Percentiles rank a stretch among this genome's conserved stretches.
Conservation (phyloP, 2,329 filamentous ascomycete species). For the Allantophomopsis cytisporea region DNA sequence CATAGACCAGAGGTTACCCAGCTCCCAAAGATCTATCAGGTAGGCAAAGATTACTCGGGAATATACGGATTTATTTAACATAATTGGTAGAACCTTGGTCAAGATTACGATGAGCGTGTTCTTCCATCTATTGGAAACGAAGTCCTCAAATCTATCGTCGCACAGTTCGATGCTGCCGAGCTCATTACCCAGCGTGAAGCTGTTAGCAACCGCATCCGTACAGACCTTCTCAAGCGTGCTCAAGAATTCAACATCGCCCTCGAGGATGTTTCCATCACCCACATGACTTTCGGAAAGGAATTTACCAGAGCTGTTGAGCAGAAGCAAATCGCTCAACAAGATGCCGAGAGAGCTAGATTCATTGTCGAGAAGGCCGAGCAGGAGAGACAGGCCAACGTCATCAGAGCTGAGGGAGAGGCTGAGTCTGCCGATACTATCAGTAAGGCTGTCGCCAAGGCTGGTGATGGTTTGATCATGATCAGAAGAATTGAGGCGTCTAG, state of each 20-base stretch:
- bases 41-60: constrained; percentile 27
- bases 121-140: constrained; percentile 98
- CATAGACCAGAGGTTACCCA: constrained; percentile 88
- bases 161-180: constrained; percentile 96
- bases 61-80: neutral
- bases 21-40: constrained; percentile 97
- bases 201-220: constrained; percentile 86
- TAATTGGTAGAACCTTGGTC: constrained; percentile 67
- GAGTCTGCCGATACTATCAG: constrained; percentile 93
- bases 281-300: constrained; percentile 99
- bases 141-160: constrained; percentile 96
- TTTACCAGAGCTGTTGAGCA: constrained; percentile 98
- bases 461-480: constrained; percentile 90
- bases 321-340: constrained; percentile 99
- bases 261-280: constrained; percentile 97
- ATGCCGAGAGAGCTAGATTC: constrained; percentile 92
- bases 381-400: constrained; percentile 96
- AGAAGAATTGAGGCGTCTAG: constrained; percentile 92
- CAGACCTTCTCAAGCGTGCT: constrained; percentile 83
- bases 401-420: constrained; percentile 93
- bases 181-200: constrained; percentile 98
- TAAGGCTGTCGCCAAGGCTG: constrained; percentile 84
- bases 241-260: constrained; percentile 98
- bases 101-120: constrained; percentile 97
- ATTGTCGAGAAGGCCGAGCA: constrained; percentile 98